Conservation (phyloP, 2,329 filamentous ascomycete species). For the Claviceps pazoutovae region DNA sequence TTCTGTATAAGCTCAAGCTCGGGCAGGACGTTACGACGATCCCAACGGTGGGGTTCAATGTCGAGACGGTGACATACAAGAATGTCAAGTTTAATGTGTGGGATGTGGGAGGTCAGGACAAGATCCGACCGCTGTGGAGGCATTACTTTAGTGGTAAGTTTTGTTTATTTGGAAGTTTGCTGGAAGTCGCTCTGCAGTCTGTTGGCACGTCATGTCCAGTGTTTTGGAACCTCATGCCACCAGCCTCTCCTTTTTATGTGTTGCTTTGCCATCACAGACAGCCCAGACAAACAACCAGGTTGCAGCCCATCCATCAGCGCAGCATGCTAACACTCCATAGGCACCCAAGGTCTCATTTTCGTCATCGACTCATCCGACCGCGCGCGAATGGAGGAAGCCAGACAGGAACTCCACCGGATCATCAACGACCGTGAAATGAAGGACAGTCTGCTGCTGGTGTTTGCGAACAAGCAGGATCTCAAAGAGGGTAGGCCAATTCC, state of each 20-base stretch:
- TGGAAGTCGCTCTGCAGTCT: no score
- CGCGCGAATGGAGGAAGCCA: slow-evolving; percentile 91
- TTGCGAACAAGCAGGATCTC: slow-evolving; percentile 99
- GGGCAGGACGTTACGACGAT: slow-evolving; percentile 99
- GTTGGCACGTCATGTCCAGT: no score
- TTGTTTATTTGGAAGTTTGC: background rate
- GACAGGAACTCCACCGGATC: slow-evolving; percentile 96
- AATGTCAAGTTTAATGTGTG: slow-evolving; percentile 99
- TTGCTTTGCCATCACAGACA: no score
- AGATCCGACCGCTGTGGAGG: slow-evolving; percentile 98
- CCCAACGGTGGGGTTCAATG: slow-evolving; percentile 99
- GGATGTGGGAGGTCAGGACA: slow-evolving; percentile 99
- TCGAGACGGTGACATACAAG: slow-evolving; percentile 99
- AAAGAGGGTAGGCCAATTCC: slow-evolving; percentile 45
- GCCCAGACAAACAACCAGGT: no score
- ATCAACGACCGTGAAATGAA: slow-evolving; percentile 98
- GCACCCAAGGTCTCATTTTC: slow-evolving; percentile 99
- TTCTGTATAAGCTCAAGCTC: slow-evolving; percentile 99
- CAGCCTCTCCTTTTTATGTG: no score
- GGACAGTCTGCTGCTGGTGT: slow-evolving; percentile 90
- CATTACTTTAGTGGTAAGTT: slow-evolving; percentile 80
- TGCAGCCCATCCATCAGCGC: no score
- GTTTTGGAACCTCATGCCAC: no score
- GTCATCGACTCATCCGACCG: slow-evolving; percentile 95
- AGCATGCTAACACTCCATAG: slow-evolving; percentile 29